phyloP scores from a whole-genome alignment of 208 protist species.

The Leishmania tarentolae region DNA sequence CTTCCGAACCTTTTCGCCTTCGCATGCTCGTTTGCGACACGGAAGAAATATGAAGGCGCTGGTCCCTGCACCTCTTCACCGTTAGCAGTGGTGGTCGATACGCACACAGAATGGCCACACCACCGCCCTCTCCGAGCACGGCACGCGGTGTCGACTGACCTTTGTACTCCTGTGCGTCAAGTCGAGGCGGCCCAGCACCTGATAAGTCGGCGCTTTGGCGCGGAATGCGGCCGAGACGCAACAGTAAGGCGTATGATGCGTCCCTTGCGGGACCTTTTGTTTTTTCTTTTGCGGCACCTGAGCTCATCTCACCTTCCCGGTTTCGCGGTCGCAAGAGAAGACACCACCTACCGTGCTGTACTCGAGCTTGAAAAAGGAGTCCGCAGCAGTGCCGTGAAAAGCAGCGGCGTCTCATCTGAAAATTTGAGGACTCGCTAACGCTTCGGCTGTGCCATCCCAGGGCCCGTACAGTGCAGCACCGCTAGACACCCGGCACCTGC shows the following conservation, averaged over 20 bases:
- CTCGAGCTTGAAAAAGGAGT: not conserved
- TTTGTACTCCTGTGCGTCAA: not conserved
- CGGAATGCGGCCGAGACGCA: not conserved
- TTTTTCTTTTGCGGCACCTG: not conserved
- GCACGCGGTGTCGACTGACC: not conserved
- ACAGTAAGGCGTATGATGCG: not conserved
- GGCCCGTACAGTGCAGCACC: not conserved
- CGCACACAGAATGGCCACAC: not conserved
- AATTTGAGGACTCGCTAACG: not conserved
- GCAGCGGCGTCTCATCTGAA: not conserved
- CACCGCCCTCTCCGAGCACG: not conserved
- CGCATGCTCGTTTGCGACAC: not conserved
- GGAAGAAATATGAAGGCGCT: not conserved
- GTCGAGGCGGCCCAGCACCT: not conserved
- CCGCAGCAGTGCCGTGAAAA: not conserved
- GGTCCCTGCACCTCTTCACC: not conserved
- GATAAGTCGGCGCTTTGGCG: not conserved
- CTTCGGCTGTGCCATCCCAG: not conserved
- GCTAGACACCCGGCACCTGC: not conserved
- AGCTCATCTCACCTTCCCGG: not conserved
- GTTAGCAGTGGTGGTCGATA: not conserved
- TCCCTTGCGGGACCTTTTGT: not conserved
- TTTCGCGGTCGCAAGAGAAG: not conserved
- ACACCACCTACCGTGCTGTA: not conserved
- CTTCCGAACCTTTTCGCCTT: not conserved